phyloP scores from a whole-genome alignment of 495 filamentous ascomycete genomes.

The Podospora pseudopauciseta region DNA sequence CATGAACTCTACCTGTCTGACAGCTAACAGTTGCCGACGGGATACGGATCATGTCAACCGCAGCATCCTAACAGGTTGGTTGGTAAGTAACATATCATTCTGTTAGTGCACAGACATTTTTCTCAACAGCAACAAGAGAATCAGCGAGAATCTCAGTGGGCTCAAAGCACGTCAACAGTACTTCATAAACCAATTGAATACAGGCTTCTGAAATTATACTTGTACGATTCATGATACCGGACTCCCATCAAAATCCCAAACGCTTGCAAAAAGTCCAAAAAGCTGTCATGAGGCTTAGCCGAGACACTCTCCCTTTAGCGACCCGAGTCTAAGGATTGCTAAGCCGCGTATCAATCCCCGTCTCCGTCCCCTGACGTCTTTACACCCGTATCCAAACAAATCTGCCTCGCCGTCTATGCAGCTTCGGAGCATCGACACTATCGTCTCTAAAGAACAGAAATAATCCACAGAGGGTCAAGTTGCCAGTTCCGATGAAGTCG shows the following conservation, averaged over 20 bases:
- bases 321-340: neutral
- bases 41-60: neutral
- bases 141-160: neutral
- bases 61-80: neutral
- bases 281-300: neutral
- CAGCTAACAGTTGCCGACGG: neutral
- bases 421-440: neutral
- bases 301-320: neutral
- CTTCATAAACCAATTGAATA: neutral
- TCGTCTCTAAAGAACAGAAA: neutral
- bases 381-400: neutral
- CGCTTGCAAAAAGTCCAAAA: neutral
- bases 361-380: neutral
- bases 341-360: neutral
- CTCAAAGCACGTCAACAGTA: neutral
- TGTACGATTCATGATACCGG: too few relatives aligned
- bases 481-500: conserved; percentile 10
- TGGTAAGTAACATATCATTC: neutral
- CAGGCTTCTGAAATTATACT: too few relatives aligned
- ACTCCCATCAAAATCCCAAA: too few relatives aligned
- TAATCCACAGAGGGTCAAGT: neutral
- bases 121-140: neutral
- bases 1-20: neutral
- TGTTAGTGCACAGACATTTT: neutral
- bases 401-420: neutral